Conservation (phyloP, 2,329 filamentous ascomycete genomes). For the Calonectria hongkongensis region DNA sequence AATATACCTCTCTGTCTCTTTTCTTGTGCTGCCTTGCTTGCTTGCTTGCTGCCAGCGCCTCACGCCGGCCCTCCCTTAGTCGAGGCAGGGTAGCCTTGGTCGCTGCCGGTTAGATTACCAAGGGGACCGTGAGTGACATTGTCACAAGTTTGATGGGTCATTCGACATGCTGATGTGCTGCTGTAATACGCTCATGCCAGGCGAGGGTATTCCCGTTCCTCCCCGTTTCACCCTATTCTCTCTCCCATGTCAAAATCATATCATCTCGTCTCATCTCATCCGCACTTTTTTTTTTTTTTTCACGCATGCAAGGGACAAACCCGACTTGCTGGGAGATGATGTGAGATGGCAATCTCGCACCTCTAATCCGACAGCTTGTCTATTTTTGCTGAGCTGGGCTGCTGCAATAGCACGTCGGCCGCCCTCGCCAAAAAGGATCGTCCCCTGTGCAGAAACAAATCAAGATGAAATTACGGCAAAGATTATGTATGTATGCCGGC, state of each 20-base stretch:
- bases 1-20: slow-evolving; percentile 18
- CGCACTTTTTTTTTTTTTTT: not conserved
- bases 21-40: not conserved
- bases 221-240: not conserved
- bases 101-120: slow-evolving; percentile 37
- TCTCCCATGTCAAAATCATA: not conserved
- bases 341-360: not conserved
- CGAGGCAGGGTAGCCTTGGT: slow-evolving; percentile 26
- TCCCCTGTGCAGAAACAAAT: not conserved
- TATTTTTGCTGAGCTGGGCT: not conserved
- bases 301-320: not conserved
- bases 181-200: not conserved
- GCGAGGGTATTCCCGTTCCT: slow-evolving; percentile 30
- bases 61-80: slow-evolving; percentile 8
- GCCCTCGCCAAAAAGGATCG: not conserved
- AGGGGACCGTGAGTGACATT: slow-evolving; percentile 30
- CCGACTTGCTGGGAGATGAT: not conserved
- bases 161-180: not conserved
- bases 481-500: not conserved
- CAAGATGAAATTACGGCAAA: slow-evolving; percentile 14
- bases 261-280: not conserved
- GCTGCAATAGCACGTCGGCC: not conserved
- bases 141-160: slow-evolving; percentile 27
- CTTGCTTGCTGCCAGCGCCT: not conserved
- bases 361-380: not conserved